Percentiles rank a stretch among this genome's conserved stretches.
These are phyloP conservation scores for Gracilaria gracilis DNA, from an alignment of 23 red algal genomes.

Conservation along the genomic window DNA sequence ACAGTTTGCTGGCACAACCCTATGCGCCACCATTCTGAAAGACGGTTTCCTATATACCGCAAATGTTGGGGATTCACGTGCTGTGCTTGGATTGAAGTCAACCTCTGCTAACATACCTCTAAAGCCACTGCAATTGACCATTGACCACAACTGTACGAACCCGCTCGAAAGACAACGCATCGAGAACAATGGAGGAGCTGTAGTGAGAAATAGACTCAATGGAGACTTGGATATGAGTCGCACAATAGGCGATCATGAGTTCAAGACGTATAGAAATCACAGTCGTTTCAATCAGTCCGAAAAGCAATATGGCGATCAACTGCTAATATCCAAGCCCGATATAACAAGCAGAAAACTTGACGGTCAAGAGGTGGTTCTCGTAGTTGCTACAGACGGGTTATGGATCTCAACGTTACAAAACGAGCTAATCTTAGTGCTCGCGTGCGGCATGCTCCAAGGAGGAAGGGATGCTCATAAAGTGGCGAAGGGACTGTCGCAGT, in stretches of 20 bases:
- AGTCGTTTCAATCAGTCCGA: neutral
- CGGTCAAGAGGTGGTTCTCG: constrained; percentile 43
- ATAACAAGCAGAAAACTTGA: constrained; percentile 24
- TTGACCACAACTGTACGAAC: constrained; percentile 46
- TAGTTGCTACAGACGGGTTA: constrained; percentile 86
- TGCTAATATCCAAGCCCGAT: constrained; percentile 66
- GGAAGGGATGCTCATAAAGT: constrained; percentile 31
- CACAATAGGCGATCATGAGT: constrained; percentile 75
- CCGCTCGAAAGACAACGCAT: constrained; percentile 20
- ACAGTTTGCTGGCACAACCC: constrained; percentile 30
- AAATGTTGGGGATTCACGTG: constrained; percentile 54
- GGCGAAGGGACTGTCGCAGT: constrained; percentile 59
- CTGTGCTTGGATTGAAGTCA: constrained; percentile 20
- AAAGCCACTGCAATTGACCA: constrained; percentile 21
- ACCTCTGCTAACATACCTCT: neutral
- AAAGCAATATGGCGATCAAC: neutral
- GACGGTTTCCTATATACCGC: constrained; percentile 36
- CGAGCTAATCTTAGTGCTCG: neutral
- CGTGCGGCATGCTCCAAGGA: constrained; percentile 50
- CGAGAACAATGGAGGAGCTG: constrained; percentile 53
- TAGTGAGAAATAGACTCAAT: constrained; percentile 56
- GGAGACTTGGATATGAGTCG: constrained; percentile 81
- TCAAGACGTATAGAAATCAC: constrained; percentile 48
- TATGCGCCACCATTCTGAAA: constrained; percentile 23
- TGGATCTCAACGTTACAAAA: constrained; percentile 55